Conservation (phyloP, 2,329 filamentous ascomycete genomes). For the Colletotrichum viniferum region DNA sequence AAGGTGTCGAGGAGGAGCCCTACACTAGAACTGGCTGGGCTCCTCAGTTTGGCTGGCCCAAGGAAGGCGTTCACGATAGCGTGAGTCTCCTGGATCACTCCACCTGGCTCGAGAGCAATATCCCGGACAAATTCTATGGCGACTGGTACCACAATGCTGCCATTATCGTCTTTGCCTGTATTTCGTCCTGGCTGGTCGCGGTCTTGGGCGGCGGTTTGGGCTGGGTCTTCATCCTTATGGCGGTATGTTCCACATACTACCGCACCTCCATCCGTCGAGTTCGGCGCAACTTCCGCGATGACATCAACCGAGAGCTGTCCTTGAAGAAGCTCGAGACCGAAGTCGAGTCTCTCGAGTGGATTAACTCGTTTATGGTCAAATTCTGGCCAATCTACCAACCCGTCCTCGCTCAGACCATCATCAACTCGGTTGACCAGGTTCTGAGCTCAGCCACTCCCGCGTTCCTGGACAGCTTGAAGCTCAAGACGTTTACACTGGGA, state of each 20-base stretch:
- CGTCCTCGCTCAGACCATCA: conserved; percentile 87
- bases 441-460: conserved; percentile 89
- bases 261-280: conserved; percentile 92
- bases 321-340: conserved; percentile 89
- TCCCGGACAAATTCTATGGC: conserved; percentile 91
- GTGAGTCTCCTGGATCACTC: conserved; percentile 84
- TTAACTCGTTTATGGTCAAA: conserved; percentile 97
- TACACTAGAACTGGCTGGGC: conserved; percentile 78
- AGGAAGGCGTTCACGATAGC: conserved; percentile 58
- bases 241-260: conserved; percentile 92
- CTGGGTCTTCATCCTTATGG: conserved; percentile 95
- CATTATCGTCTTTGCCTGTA: conserved; percentile 91
- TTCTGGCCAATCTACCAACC: conserved; percentile 99
- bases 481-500: conserved; percentile 92
- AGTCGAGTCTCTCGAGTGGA: conserved; percentile 94
- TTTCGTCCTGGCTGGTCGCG: conserved; percentile 89
- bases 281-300: conserved; percentile 93
- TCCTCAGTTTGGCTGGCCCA: conserved; percentile 78
- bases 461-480: conserved; percentile 90
- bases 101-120: conserved; percentile 81
- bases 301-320: conserved; percentile 86
- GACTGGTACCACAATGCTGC: conserved; percentile 99
- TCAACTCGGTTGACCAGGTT: conserved; percentile 94
- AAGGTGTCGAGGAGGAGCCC: conserved; percentile 56
- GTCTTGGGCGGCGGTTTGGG: conserved; percentile 88